phyloP scores from a whole-genome alignment of 768 basidiomycete species.

The Plicaturopsis crispa region DNA sequence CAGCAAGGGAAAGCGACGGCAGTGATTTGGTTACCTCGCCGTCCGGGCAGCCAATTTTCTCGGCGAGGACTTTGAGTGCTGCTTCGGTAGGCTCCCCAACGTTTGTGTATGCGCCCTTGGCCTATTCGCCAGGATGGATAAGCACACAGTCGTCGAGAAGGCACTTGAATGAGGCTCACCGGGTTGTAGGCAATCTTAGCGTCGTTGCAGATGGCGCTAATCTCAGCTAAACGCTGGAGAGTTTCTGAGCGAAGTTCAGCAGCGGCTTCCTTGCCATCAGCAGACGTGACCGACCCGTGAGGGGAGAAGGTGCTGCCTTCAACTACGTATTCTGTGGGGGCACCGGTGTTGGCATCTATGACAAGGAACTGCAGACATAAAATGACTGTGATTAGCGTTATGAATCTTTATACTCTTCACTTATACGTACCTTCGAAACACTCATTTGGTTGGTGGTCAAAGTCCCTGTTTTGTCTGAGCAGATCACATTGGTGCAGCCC shows the following conservation, averaged over 20 bases:
- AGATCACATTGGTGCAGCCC: constrained; percentile 97
- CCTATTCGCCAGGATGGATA: constrained; percentile 42
- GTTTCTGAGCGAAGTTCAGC: constrained; percentile 59
- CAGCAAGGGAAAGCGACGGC: constrained; percentile 41
- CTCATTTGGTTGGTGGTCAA: constrained; percentile 98
- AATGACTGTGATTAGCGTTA: constrained; percentile 3
- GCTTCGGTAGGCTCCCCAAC: constrained; percentile 98
- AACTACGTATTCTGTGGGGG: constrained; percentile 65
- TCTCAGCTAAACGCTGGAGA: constrained; percentile 82
- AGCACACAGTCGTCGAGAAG: constrained; percentile 1
- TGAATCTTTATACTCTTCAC: background rate
- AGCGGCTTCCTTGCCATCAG: constrained; percentile 51
- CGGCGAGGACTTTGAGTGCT: constrained; percentile 88
- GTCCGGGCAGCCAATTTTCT: constrained; percentile 83
- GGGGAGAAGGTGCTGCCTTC: constrained; percentile 94
- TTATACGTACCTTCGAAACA: constrained; percentile 59
- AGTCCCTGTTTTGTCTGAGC: constrained; percentile 97
- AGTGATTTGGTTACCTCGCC: constrained; percentile 50
- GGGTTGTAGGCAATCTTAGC: constrained; percentile 80
- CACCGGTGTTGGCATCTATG: constrained; percentile 44
- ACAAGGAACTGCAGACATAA: constrained; percentile 57
- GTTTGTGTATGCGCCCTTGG: constrained; percentile 70
- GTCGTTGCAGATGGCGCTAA: constrained; percentile 92
- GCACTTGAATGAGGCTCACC: constrained; percentile 43
- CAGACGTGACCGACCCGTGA: constrained; percentile 60